Base-by-base conservation (phyloP, 192 early-diverging fungal species). In the Linderina pennispora region DNA sequence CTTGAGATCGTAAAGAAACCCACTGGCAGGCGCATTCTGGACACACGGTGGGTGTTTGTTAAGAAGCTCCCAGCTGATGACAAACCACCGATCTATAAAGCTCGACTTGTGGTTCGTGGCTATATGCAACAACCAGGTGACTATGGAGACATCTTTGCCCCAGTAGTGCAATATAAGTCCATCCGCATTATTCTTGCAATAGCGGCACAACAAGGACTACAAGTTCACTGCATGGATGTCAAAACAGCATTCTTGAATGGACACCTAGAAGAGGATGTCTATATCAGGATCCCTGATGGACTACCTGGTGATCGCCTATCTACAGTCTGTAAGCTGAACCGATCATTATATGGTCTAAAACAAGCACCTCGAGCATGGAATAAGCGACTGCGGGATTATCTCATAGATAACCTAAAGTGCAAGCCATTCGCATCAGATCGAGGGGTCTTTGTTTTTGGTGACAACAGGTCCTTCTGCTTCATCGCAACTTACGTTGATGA, bases 91-190 rank as follows among this genome's bases (percentile, higher is more conserved):
- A 26, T 48, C 15, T 48, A 48, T 19, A 59, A 59, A 31, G 57
- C 42, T 20, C 42, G 48, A 23, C 42, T 59, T 2, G 58, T 53
- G 11, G 40, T 60, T 18, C 24, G 49, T 16, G 50, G 58, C 23
- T 60, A 46, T 40, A 23, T 53, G 26, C 49, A 59, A 22, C 13
- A 28, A 10, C 41, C 40, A 3, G 49, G 57, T 25, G 57, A 50
- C 36, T 59, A 52, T 23, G 22, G 33, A 41, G 49, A 59, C 39
- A 33, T 45, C n/a, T 59, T 45, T 50, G 57, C 57, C 10, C 48
- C 56, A 39, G 56, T 58, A 10, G 47, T 58, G 17, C 38, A 23
- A 6, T 58, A 58, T 41, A 45, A 41, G 34, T 47, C 54, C 14
- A 36, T 57, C 23, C n/a, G 45, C 18, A 17, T 42, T 8, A 24